A percentile compares a stretch with the other conserved stretches of the same genome.
These are phyloP conservation scores for Calonectria honghensis DNA, from an alignment of 2,329 filamentous ascomycete species.

Conservation along the genomic window DNA sequence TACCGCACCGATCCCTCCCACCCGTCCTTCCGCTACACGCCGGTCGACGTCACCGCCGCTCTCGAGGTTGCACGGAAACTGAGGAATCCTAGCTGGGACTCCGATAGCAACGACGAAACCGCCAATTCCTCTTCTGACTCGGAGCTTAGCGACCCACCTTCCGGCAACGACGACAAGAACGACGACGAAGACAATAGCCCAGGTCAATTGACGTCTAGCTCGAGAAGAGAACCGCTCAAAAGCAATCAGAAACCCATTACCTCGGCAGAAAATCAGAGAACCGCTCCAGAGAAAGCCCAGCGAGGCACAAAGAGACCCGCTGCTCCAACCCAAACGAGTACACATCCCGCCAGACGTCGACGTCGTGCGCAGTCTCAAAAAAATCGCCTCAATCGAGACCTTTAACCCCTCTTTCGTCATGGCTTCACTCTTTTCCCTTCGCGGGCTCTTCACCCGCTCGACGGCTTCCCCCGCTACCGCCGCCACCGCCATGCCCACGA, in stretches of 20 bases:
- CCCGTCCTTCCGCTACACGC: slow-evolving; percentile 36
- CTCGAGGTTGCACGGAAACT: slow-evolving; percentile 20
- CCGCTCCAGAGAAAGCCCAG: background rate
- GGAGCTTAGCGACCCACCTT: background rate
- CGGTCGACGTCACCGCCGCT: slow-evolving; percentile 28
- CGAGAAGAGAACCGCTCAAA: background rate
- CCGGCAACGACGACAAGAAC: slow-evolving; percentile 16
- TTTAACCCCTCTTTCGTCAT: slow-evolving; percentile 47
- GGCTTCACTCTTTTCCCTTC: slow-evolving; percentile 56
- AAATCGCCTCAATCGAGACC: slow-evolving; percentile 24
- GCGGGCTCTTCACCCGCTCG: slow-evolving; percentile 57
- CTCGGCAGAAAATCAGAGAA: background rate
- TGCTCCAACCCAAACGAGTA: slow-evolving; percentile 1
- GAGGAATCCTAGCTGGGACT: slow-evolving; percentile 17
- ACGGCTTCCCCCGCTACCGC: slow-evolving; percentile 5
- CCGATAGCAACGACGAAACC: background rate
- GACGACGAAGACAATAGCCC: slow-evolving; percentile 16
- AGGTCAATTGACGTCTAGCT: background rate
- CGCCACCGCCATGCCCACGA: slow-evolving; percentile 33
- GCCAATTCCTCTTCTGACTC: slow-evolving; percentile 6
- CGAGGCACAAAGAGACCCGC: slow-evolving; percentile 26
- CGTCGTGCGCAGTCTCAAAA: background rate
- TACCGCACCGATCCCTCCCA: slow-evolving; percentile 43
- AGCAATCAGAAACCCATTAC: background rate
- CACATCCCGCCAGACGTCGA: background rate